These are phyloP conservation scores for Butyriboletus loyo DNA, from an alignment of 768 basidiomycete species.

Conservation along the genomic window DNA sequence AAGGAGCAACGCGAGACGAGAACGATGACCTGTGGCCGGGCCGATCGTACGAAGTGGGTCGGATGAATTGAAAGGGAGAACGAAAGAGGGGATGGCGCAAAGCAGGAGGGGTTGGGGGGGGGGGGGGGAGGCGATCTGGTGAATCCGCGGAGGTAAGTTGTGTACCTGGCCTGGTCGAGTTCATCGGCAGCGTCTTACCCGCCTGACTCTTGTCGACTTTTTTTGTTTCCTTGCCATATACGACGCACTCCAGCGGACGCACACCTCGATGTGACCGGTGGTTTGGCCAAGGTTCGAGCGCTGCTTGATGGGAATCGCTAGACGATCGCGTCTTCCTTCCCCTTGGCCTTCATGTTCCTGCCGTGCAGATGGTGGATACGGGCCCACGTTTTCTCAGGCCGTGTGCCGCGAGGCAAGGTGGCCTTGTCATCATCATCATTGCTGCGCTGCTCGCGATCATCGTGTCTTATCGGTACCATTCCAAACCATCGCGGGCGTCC, in stretches of 20 bases:
- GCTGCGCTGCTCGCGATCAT: neutral
- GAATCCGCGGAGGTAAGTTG: neutral
- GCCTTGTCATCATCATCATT: neutral
- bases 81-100: neutral
- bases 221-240: too few relatives aligned
- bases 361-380: neutral
- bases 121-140: neutral
- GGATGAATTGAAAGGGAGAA: neutral
- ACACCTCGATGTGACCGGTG: too few relatives aligned
- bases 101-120: too few relatives aligned
- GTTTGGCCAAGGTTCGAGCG: too few relatives aligned
- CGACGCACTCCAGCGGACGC: too few relatives aligned
- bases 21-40: neutral
- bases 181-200: neutral
- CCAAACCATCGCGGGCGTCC: neutral
- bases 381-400: conserved; percentile 8
- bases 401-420: conserved; percentile 3
- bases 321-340: neutral
- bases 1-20: conserved; percentile 3
- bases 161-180: neutral
- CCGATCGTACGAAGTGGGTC: neutral
- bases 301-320: neutral
- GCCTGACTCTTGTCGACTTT: neutral
- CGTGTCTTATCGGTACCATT: neutral
- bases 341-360: neutral